These are phyloP conservation scores for Sporothrix dimorphospora DNA, from an alignment of 2,329 filamentous ascomycete species.

Conservation along the genomic window DNA sequence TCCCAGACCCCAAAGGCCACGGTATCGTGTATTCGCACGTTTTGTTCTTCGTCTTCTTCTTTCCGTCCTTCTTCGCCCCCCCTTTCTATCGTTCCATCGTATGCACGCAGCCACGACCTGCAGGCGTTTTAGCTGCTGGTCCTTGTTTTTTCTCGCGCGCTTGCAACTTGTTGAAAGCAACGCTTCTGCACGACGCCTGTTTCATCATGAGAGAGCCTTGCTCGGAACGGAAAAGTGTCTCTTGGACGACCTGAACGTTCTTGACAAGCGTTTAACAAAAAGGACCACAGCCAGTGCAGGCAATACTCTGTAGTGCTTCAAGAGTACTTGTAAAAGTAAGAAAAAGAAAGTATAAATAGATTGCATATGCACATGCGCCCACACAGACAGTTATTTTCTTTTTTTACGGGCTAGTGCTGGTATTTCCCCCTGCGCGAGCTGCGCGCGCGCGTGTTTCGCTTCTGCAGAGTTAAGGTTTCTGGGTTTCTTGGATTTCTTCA, in stretches of 20 bases:
- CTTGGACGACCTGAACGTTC: not conserved
- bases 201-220: not conserved
- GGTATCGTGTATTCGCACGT: not conserved
- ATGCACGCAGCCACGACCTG: not conserved
- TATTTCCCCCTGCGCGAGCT: not conserved
- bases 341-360: not conserved
- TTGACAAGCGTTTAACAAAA: not conserved
- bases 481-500: not conserved
- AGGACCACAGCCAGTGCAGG: not conserved
- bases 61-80: no score
- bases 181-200: conserved; percentile 17
- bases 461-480: conserved; percentile 4
- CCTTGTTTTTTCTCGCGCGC: not conserved
- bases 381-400: conserved; percentile 20
- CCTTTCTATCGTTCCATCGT: not conserved
- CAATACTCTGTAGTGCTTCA: not conserved
- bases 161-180: not conserved
- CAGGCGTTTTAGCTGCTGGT: not conserved
- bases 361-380: conserved; percentile 23
- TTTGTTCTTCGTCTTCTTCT: no score
- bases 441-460: conserved; percentile 1
- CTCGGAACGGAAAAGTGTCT: conserved; percentile 1
- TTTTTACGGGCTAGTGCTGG: not conserved
- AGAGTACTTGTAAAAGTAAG: no score
- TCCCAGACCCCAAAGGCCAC: not conserved